Conservation (phyloP, 164 flowering plant species). For the Stephania cephalantha region DNA sequence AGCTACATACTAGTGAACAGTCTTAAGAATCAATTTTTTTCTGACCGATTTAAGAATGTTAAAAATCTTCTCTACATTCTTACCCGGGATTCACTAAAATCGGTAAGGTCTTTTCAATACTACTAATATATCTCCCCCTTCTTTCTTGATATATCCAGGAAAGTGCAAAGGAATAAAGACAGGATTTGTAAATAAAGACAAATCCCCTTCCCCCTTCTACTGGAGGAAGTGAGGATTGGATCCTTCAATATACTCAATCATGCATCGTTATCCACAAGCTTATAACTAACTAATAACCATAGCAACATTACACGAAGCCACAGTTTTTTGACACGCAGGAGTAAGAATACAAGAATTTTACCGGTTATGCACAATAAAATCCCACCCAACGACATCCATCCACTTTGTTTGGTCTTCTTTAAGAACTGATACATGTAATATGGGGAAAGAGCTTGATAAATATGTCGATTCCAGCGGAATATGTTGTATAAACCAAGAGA, state of each 20-base stretch:
- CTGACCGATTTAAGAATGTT: neutral
- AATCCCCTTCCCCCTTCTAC: too few relatives aligned
- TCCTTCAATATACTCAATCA: neutral
- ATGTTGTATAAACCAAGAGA: conserved; percentile 82
- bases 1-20: too few relatives aligned
- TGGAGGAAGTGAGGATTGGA: neutral
- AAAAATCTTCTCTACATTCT: neutral
- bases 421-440: conserved; percentile 87
- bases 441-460: conserved; percentile 90
- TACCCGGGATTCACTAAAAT: neutral
- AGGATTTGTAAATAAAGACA: too few relatives aligned
- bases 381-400: conserved; percentile 98
- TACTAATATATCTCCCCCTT: neutral
- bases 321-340: neutral
- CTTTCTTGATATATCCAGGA: neutral
- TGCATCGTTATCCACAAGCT: neutral
- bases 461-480: conserved; percentile 72
- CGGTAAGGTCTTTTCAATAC: neutral
- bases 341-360: conserved; percentile 8
- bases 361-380: conserved; percentile 90
- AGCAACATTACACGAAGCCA: neutral
- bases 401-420: conserved; percentile 72
- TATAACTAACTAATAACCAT: neutral
- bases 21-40: neutral
- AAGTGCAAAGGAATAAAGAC: neutral